A percentile compares a stretch with the other conserved stretches of the same genome.
Conservation (phyloP, 768 basidiomycete species). For the Mycena olivaceomarginata region DNA sequence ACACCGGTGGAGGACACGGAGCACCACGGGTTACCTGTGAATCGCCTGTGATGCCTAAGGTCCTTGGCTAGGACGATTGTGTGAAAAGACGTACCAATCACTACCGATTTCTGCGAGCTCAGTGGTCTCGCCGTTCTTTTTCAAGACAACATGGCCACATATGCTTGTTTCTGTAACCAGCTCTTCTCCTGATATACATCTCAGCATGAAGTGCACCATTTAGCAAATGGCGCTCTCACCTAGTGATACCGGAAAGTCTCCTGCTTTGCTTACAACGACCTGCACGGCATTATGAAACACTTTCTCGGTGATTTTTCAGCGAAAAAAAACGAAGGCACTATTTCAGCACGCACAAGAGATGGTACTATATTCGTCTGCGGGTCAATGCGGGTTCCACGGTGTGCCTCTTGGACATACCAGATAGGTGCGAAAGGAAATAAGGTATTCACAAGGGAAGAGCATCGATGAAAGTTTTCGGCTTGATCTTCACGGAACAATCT, state of each 20-base stretch:
- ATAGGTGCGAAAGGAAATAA: slow-evolving; percentile 29
- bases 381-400: neutral
- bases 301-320: too few relatives aligned
- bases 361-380: neutral
- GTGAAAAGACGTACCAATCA: slow-evolving; percentile 23
- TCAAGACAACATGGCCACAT: slow-evolving; percentile 35
- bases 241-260: neutral
- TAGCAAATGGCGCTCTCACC: neutral
- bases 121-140: slow-evolving; percentile 21
- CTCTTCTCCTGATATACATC: slow-evolving; percentile 9
- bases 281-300: slow-evolving; percentile 39
- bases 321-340: too few relatives aligned
- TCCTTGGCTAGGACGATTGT: neutral
- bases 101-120: slow-evolving; percentile 20
- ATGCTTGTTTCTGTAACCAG: slow-evolving; percentile 33
- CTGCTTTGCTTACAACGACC: neutral
- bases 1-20: neutral
- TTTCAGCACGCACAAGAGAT: neutral
- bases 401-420: neutral
- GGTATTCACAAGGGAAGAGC: slow-evolving; percentile 24
- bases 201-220: too few relatives aligned
- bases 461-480: slow-evolving; percentile 32
- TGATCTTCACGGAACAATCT: slow-evolving; percentile 36
- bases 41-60: slow-evolving; percentile 10
- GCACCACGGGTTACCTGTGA: slow-evolving; percentile 26